Evolutionary conservation across 73 alveolate species (phyloP).

Genomic region (Durusdinium trenchii): DNA sequence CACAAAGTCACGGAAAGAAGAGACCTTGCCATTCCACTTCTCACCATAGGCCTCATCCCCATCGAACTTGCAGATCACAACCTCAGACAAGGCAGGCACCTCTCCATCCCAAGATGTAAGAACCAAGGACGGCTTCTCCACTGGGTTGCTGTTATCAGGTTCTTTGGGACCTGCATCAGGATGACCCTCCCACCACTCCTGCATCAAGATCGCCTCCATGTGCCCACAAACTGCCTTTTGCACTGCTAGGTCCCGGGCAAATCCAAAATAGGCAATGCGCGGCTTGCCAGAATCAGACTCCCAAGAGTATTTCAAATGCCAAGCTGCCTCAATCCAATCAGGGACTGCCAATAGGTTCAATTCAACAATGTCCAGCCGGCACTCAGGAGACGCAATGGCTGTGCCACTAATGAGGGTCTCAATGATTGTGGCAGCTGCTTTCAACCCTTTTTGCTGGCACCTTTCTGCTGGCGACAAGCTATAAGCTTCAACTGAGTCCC

Average conservation of each 20-base stretch:
- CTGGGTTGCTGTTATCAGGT: not conserved
- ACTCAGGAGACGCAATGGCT: not conserved
- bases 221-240: not conserved
- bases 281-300: not conserved
- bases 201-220: slow-evolving; percentile 19
- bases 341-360: slow-evolving; percentile 4
- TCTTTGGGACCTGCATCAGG: not conserved
- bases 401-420: not conserved
- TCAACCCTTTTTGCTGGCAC: slow-evolving; percentile 20
- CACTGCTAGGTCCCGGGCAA: not conserved
- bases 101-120: not conserved
- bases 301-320: not conserved
- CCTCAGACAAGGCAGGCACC: not conserved
- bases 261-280: not conserved
- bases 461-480: slow-evolving; percentile 37
- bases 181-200: not conserved
- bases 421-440: not conserved
- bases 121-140: not conserved
- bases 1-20: not conserved
- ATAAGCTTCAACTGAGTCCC: not conserved
- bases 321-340: slow-evolving; percentile 10
- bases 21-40: not conserved
- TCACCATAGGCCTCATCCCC: slow-evolving; percentile 2
- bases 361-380: slow-evolving; percentile 21
- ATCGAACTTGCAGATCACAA: slow-evolving; percentile 17